Percentiles rank a stretch among this genome's conserved stretches.
phyloP scores from a whole-genome alignment of 768 basidiomycete species.

The Cantharellus anzutake region DNA sequence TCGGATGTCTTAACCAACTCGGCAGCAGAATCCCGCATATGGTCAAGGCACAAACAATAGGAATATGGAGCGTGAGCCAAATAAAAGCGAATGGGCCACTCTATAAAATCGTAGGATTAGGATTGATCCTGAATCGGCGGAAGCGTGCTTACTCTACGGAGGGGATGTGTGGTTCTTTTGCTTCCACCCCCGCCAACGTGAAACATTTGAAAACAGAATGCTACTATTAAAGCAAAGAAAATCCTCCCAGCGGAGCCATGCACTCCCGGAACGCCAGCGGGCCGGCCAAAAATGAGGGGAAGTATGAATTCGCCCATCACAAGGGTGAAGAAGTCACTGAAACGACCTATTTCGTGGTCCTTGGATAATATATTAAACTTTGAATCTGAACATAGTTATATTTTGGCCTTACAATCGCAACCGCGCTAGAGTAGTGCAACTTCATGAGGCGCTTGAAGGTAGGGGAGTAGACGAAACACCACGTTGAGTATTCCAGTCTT shows the following conservation, averaged over 20 bases:
- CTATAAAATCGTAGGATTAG: neutral
- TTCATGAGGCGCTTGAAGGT: constrained; percentile 1
- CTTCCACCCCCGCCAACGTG: constrained; percentile 1
- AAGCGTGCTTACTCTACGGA: neutral
- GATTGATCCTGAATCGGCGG: neutral
- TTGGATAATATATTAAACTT: neutral
- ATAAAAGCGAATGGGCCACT: neutral
- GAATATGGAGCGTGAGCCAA: neutral
- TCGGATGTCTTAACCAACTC: neutral
- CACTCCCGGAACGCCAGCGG: neutral
- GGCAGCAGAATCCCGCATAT: neutral
- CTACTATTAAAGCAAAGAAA: constrained; percentile 1
- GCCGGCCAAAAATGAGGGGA: neutral
- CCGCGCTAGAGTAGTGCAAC: constrained; percentile 1
- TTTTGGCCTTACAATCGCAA: neutral
- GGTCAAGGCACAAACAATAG: neutral
- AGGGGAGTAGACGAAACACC: neutral
- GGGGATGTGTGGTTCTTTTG: neutral
- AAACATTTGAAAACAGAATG: constrained; percentile 2
- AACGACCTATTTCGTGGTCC: constrained; percentile 3
- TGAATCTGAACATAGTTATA: neutral
- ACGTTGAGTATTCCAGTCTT: neutral
- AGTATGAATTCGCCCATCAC: constrained; percentile 5
- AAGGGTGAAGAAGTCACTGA: constrained; percentile 5
- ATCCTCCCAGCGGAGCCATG: neutral